Conservation (phyloP, 192 early-diverging fungal genomes). For the Dimargaris xerosporica region DNA sequence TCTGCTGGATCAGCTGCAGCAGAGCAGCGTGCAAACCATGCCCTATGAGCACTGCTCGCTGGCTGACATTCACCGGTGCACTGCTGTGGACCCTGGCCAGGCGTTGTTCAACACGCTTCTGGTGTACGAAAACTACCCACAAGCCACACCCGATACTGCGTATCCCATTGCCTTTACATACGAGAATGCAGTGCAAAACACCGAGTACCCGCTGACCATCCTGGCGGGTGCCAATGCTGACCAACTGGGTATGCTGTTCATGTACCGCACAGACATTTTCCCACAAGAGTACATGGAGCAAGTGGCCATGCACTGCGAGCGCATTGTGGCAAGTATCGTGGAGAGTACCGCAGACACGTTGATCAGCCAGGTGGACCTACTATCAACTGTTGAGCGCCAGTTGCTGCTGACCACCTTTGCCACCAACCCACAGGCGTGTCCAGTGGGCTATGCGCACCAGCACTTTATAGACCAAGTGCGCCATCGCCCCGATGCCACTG, state of each 20-base stretch:
- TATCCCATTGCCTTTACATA: not conserved
- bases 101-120: constrained; percentile 1
- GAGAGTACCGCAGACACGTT: not conserved
- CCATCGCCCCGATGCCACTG: not conserved
- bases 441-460: too few species aligned
- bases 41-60: not conserved
- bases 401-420: not conserved
- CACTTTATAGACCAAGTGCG: not conserved
- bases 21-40: not conserved
- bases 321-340: not conserved
- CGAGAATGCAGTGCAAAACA: not conserved
- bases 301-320: not conserved
- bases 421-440: not conserved
- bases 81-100: too few species aligned
- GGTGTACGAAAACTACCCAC: constrained; percentile 3
- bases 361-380: not conserved
- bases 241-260: not conserved
- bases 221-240: not conserved
- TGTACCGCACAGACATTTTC: not conserved
- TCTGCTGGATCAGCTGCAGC: not conserved
- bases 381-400: not conserved
- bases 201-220: not conserved
- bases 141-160: not conserved
- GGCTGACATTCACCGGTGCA: not conserved
- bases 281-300: not conserved